Percentiles rank a stretch among this genome's conserved stretches.
phyloP scores from a whole-genome alignment of 108 stramenopile species.

The Cyclotella atomus region DNA sequence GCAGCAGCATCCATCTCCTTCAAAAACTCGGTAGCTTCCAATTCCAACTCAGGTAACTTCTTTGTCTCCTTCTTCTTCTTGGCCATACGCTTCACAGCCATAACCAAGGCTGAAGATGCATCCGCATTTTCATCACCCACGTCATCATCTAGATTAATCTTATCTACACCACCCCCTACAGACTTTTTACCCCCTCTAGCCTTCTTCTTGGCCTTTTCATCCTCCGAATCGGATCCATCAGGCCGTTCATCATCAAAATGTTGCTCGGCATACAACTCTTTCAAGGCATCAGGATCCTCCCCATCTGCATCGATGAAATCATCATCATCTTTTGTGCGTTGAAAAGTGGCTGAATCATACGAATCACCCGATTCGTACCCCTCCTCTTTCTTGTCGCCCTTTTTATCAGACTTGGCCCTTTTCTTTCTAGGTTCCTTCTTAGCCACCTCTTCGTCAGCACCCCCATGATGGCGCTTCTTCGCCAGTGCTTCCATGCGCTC shows the following conservation, averaged over 20 bases:
- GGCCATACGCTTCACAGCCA: constrained; percentile 79
- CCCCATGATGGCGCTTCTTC: constrained; percentile 47
- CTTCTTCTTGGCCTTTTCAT: constrained; percentile 31
- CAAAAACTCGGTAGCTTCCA: constrained; percentile 75
- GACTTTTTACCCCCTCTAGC: neutral
- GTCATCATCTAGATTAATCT: constrained; percentile 43
- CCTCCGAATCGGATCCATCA: constrained; percentile 63
- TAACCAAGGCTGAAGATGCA: constrained; percentile 70
- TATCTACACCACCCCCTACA: constrained; percentile 47
- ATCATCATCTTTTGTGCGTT: constrained; percentile 83
- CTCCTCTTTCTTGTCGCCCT: constrained; percentile 26
- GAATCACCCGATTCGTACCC: constrained; percentile 73
- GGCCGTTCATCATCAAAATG: constrained; percentile 87
- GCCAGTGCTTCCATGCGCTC: constrained; percentile 85
- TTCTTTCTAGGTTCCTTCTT: constrained; percentile 24
- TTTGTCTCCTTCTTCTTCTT: constrained; percentile 74
- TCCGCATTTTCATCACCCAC: constrained; percentile 62
- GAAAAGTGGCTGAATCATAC: constrained; percentile 72
- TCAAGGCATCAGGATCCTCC: constrained; percentile 85
- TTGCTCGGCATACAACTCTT: constrained; percentile 89
- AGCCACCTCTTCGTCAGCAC: neutral
- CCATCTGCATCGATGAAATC: constrained; percentile 92
- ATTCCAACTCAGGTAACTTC: constrained; percentile 75
- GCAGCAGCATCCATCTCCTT: constrained; percentile 79
- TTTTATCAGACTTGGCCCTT: constrained; percentile 35